Evolutionary conservation across 1,284 basidiomycete genomes (phyloP).

Genomic region (Trichosporon faecale): DNA sequence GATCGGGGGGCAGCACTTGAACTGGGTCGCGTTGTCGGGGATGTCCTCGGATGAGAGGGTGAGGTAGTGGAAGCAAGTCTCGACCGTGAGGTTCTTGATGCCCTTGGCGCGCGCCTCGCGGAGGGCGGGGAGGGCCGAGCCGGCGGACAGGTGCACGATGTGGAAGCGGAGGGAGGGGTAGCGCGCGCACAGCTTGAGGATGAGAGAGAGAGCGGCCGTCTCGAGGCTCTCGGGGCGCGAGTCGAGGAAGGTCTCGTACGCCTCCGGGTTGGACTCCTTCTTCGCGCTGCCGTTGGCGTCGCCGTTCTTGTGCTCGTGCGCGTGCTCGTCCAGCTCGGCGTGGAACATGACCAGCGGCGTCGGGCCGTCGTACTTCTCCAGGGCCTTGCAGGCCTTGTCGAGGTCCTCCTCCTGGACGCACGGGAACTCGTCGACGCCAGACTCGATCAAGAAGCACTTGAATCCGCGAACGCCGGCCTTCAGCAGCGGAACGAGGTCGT

Average conservation of each 20-base stretch:
- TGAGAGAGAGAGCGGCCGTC: slow-evolving; percentile 68
- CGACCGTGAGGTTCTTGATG: slow-evolving; percentile 66
- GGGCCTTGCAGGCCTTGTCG: slow-evolving; percentile 61
- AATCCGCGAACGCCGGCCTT: slow-evolving; percentile 82
- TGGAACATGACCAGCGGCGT: slow-evolving; percentile 78
- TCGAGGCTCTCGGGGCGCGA: slow-evolving; percentile 79
- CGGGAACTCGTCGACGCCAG: slow-evolving; percentile 94
- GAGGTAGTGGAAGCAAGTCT: slow-evolving; percentile 94
- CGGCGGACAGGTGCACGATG: slow-evolving; percentile 87
- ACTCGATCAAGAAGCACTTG: slow-evolving; percentile 92
- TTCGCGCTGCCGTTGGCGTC: neutral
- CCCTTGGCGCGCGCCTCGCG: slow-evolving; percentile 64
- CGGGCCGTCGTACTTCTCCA: slow-evolving; percentile 57
- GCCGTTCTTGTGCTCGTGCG: slow-evolving; percentile 15
- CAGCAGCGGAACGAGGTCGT: slow-evolving; percentile 58
- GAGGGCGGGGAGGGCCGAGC: slow-evolving; percentile 69
- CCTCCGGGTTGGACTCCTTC: slow-evolving; percentile 19
- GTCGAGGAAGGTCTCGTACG: slow-evolving; percentile 74
- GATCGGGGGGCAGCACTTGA: slow-evolving; percentile 93
- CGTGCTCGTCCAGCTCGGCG: slow-evolving; percentile 68
- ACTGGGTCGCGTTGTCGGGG: slow-evolving; percentile 57
- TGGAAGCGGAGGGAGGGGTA: slow-evolving; percentile 75
- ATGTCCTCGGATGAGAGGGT: slow-evolving; percentile 54
- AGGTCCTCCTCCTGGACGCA: slow-evolving; percentile 72
- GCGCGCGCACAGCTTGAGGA: slow-evolving; percentile 62